A percentile compares a stretch with the other conserved stretches of the same genome.
These are phyloP conservation scores for Domatiomyces catenatus DNA, from an alignment of 2,329 filamentous ascomycete species.

Conservation along the genomic window DNA sequence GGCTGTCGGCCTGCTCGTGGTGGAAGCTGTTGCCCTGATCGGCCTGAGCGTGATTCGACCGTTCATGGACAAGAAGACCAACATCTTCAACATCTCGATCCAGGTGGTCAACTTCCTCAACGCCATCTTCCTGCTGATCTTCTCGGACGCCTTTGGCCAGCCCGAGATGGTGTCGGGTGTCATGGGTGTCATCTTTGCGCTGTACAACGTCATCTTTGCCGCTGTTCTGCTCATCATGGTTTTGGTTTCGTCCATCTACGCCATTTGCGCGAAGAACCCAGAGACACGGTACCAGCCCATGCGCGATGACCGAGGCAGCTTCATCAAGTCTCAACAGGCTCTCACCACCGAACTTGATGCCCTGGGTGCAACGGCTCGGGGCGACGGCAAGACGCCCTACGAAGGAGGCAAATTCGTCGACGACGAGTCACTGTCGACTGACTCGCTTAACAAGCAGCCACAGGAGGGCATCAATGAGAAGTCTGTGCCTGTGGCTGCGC, in stretches of 20 bases:
- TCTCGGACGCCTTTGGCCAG: constrained; percentile 72
- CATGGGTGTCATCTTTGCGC: constrained; percentile 77
- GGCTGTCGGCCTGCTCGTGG: constrained; percentile 65
- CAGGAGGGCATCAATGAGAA: constrained; percentile 20
- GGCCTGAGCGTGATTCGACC: constrained; percentile 65
- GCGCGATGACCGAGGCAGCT: constrained; percentile 87
- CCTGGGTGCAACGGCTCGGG: constrained; percentile 72
- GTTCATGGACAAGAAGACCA: constrained; percentile 99
- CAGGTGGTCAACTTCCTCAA: constrained; percentile 81
- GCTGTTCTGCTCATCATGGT: constrained; percentile 71
- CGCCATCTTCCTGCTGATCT: constrained; percentile 74
- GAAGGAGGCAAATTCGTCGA: constrained; percentile 49
- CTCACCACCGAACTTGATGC: constrained; percentile 80
- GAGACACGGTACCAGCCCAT: constrained; percentile 92
- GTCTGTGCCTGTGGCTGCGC: constrained; percentile 10
- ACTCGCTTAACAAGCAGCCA: constrained; percentile 6
- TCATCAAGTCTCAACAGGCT: constrained; percentile 90
- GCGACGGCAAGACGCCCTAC: constrained; percentile 50
- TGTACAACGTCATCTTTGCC: constrained; percentile 72
- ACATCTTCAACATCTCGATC: constrained; percentile 90
- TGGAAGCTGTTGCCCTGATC: constrained; percentile 67
- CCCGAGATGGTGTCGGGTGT: constrained; percentile 73
- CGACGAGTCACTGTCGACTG: constrained; percentile 34
- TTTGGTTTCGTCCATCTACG: constrained; percentile 59
- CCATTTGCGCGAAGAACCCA: constrained; percentile 81